Base-by-base conservation (phyloP, 2,329 filamentous ascomycete species). In the Epicoccum sorghinum region DNA sequence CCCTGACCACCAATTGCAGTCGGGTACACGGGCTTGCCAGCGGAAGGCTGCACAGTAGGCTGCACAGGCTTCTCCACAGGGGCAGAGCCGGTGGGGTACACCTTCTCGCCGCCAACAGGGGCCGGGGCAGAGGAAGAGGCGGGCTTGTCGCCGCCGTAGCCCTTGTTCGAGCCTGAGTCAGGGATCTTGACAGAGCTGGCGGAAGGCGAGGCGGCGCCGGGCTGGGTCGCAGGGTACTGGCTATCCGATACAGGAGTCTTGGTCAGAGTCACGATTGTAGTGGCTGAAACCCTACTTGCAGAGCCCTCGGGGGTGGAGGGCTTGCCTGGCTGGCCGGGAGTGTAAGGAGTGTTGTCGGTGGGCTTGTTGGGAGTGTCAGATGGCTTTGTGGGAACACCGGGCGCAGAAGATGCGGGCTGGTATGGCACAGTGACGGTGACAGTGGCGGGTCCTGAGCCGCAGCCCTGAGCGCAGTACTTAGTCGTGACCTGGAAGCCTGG, bases 401-500 rank as follows among this genome's bases (percentile, higher is more conserved):
- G 27, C 27, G 27, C 6, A 29, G 27, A 29, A 29, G 27, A 6
- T 3, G 9, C 6, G 9, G 27, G 9, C 6, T 6, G 6, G 9
- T 29, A 29, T 9, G 60, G 62, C 2, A 70, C 45, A 5, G 66
- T 69, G 7, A 71, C 57, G 4, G 65, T 69, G 12, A 71, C 66
- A 10, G 63, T 66, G 25, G 65, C 62, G 24, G 69, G 65, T 2
- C 60, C 52, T 12, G 55, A 40, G 14, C 62, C 67, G 42, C 68
- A 71, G 46, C 59, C 62, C 7, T 49, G 53, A n/a, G 48, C 47
- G 61, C 67, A 71, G 43, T 68, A 61, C 40, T 68, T 72, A n/a
- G 60, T 62, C 2, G 58, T 66, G 23, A 64, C 58, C 23, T 68
- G 67, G 55, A 67, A 70, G 38, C 69, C 69, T 10, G 58, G 57